A percentile compares a stretch with the other conserved stretches of the same genome.
Conservation (phyloP, 1,284 basidiomycete species). For the Boletus mariae region DNA sequence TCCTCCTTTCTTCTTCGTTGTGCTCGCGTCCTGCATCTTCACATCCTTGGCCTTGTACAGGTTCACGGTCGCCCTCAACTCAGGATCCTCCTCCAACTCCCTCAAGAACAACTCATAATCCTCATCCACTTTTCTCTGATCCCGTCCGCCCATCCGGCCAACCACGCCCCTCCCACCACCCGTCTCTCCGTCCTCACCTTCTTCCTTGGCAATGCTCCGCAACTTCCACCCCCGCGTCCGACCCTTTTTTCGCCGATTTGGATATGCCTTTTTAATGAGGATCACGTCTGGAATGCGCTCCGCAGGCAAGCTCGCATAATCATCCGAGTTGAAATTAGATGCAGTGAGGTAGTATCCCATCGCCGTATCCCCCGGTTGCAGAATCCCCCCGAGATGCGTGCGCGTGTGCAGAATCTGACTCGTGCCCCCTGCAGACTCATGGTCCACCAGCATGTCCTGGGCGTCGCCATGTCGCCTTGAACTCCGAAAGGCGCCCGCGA, state of each 20-base stretch:
- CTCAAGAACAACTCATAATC: slow-evolving; percentile 97
- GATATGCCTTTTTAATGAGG: slow-evolving; percentile 94
- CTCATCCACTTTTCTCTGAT: slow-evolving; percentile 91
- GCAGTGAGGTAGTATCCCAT: slow-evolving; percentile 88
- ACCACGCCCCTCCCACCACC: slow-evolving; percentile 78
- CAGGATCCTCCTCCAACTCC: slow-evolving; percentile 95
- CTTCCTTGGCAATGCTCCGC: slow-evolving; percentile 92
- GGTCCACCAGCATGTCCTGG: slow-evolving; percentile 54
- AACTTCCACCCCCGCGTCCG: slow-evolving; percentile 86
- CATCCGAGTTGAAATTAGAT: slow-evolving; percentile 91
- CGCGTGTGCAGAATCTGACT: slow-evolving; percentile 93
- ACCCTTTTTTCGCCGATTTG: slow-evolving; percentile 89
- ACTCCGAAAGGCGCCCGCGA: slow-evolving; percentile 74
- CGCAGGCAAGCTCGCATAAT: slow-evolving; percentile 74
- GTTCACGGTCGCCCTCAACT: slow-evolving; percentile 87
- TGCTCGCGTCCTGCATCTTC: slow-evolving; percentile 42
- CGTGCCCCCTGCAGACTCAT: slow-evolving; percentile 48
- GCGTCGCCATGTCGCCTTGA: slow-evolving; percentile 34
- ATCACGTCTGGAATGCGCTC: slow-evolving; percentile 87
- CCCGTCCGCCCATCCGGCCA: slow-evolving; percentile 85
- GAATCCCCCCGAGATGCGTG: slow-evolving; percentile 91
- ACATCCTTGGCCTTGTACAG: slow-evolving; percentile 72
- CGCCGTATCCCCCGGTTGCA: slow-evolving; percentile 93
- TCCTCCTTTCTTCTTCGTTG: slow-evolving; percentile 38
- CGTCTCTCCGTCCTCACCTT: slow-evolving; percentile 78